Evolutionary conservation across 768 basidiomycete species (phyloP).

Genomic region (Amylocystis lapponica): DNA sequence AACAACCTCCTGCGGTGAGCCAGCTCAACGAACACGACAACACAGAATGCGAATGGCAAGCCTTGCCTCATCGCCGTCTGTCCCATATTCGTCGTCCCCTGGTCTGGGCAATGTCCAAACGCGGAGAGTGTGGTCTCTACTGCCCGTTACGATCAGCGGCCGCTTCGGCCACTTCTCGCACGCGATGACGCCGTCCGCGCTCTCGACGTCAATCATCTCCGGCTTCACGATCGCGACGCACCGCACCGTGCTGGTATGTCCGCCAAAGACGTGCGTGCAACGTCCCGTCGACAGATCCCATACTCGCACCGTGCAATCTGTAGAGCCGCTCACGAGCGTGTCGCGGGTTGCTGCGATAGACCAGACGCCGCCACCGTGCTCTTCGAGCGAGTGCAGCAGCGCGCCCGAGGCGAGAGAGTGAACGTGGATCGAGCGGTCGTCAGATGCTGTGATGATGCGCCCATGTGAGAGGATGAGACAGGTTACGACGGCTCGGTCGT

Average conservation of each 20-base stretch:
- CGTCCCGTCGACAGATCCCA: constrained; percentile 73
- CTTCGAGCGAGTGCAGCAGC: constrained; percentile 64
- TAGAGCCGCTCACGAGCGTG: constrained; percentile 80
- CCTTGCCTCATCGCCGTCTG: too few relatives aligned
- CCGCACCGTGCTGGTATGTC: constrained; percentile 89
- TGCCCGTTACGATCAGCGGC: constrained; percentile 64
- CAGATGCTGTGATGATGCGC: constrained; percentile 89
- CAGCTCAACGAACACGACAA: background rate
- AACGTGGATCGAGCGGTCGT: constrained; percentile 90
- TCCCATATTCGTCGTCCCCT: constrained; percentile 65
- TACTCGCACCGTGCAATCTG: constrained; percentile 82
- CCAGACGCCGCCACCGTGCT: constrained; percentile 93
- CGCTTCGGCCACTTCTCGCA: constrained; percentile 64
- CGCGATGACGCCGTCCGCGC: constrained; percentile 45
- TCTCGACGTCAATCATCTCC: constrained; percentile 65
- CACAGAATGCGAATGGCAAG: too few relatives aligned
- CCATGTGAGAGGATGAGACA: constrained; percentile 86
- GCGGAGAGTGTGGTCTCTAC: constrained; percentile 51
- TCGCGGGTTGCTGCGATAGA: constrained; percentile 79
- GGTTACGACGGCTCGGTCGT: constrained; percentile 83
- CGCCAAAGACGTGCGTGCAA: constrained; percentile 89
- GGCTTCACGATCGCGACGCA: constrained; percentile 92
- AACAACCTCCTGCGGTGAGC: too few relatives aligned
- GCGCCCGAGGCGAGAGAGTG: constrained; percentile 77
- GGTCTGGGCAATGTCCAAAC: constrained; percentile 58